These are phyloP conservation scores for Hypoxylon lenormandii DNA, from an alignment of 495 filamentous ascomycete genomes.

Conservation along the genomic window DNA sequence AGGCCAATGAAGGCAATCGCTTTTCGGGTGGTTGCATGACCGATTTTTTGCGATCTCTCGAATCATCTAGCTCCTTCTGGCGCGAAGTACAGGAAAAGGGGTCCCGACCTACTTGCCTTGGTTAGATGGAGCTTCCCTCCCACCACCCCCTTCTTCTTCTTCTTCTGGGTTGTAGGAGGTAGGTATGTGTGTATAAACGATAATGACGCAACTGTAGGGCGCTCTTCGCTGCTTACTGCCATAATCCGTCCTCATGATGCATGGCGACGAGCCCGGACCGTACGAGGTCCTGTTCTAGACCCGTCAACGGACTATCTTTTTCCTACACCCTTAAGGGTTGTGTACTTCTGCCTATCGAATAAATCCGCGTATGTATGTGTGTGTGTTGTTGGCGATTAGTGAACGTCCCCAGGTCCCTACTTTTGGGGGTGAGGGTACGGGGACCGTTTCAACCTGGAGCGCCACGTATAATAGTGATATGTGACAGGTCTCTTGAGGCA, in stretches of 20 bases:
- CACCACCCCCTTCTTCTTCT: no score
- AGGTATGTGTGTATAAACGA: slow-evolving; percentile 3
- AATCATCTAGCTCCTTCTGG: slow-evolving; percentile 31
- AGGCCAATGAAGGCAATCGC: slow-evolving; percentile 39
- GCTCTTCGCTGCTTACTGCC: background rate
- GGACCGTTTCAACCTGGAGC: slow-evolving; percentile 35
- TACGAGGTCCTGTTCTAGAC: slow-evolving; percentile 21
- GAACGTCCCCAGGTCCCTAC: background rate
- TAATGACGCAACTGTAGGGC: slow-evolving; percentile 8
- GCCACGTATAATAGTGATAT: slow-evolving; percentile 34
- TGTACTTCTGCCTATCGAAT: slow-evolving; percentile 29
- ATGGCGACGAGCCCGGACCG: slow-evolving; percentile 21
- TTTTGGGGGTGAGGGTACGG: no score
- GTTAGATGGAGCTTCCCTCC: background rate
- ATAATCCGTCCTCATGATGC: slow-evolving; percentile 5
- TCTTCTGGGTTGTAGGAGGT: no score
- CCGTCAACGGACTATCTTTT: slow-evolving; percentile 19
- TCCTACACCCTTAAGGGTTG: slow-evolving; percentile 10
- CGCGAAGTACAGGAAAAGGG: background rate
- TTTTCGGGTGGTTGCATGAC: slow-evolving; percentile 43
- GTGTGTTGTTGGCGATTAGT: slow-evolving; percentile 20
- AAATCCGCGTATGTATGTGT: background rate
- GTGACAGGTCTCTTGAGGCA: slow-evolving; percentile 35
- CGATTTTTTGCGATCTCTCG: slow-evolving; percentile 42
- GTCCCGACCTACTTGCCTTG: background rate